Percentiles rank a stretch among this genome's conserved stretches.
phyloP scores from a whole-genome alignment of 345 rosid species.

The Euphorbia lathyris region DNA sequence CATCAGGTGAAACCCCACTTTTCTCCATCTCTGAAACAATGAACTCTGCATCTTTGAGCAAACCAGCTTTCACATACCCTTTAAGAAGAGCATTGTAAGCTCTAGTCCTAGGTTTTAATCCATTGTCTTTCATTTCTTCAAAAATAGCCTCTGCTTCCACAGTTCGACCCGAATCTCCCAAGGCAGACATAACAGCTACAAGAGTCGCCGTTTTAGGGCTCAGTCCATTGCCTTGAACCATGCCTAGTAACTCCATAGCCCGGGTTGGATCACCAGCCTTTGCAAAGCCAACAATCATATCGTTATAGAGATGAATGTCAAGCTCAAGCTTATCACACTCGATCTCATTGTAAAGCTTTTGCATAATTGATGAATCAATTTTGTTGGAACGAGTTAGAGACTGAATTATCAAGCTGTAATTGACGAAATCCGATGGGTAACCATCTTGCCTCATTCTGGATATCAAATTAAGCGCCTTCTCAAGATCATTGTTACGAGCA shows the following conservation, averaged over 20 bases:
- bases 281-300: constrained; percentile 78
- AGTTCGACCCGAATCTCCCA: constrained; percentile 64
- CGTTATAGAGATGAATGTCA: constrained; percentile 76
- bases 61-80: constrained; percentile 76
- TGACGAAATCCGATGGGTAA: constrained; percentile 75
- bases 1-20: constrained; percentile 78
- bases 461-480: constrained; percentile 79
- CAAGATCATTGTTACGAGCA: constrained; percentile 77
- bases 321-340: constrained; percentile 71
- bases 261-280: constrained; percentile 65
- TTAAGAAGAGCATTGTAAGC: constrained; percentile 86
- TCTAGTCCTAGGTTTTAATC: constrained; percentile 64
- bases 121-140: constrained; percentile 81
- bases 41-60: constrained; percentile 69
- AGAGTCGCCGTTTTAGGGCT: constrained; percentile 59
- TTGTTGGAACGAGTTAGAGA: constrained; percentile 61
- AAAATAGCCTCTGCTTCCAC: constrained; percentile 90
- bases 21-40: constrained; percentile 89
- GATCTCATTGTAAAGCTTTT: constrained; percentile 62
- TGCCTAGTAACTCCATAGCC: constrained; percentile 64
- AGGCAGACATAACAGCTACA: constrained; percentile 53
- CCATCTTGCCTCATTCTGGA: constrained; percentile 88
- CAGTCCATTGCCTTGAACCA: constrained; percentile 74
- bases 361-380: constrained; percentile 61
- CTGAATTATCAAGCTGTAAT: constrained; percentile 79